Evolutionary conservation across 176 grass and related monocot genomes (phyloP).

Genomic region (Avena eriantha): DNA sequence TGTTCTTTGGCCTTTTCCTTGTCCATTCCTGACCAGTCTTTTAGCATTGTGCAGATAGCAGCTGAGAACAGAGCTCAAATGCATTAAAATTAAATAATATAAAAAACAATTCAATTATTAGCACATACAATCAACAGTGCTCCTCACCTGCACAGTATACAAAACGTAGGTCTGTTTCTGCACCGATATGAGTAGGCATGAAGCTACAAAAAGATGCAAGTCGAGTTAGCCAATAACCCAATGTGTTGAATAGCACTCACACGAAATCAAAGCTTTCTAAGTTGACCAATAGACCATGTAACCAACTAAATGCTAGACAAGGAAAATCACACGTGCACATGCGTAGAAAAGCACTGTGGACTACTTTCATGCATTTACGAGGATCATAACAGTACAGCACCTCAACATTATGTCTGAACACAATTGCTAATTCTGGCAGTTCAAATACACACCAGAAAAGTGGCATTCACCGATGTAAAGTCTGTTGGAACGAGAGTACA

Average conservation of each 20-base stretch:
- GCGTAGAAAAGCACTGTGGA: neutral
- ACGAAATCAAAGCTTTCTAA: constrained; percentile 31
- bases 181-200: constrained; percentile 89
- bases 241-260: constrained; percentile 18
- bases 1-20: constrained; percentile 84
- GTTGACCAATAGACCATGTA: constrained; percentile 3
- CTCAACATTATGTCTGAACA: constrained; percentile 18
- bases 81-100: constrained; percentile 21
- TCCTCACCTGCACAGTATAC: constrained; percentile 92
- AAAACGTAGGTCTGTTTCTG: constrained; percentile 90
- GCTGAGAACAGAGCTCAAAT: constrained; percentile 60
- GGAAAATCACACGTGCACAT: constrained; percentile 10
- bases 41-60: constrained; percentile 85
- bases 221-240: constrained; percentile 21
- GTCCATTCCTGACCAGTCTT: constrained; percentile 90
- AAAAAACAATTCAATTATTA: neutral
- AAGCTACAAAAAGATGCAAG: constrained; percentile 64
- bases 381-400: constrained; percentile 5
- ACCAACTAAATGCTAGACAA: constrained; percentile 20
- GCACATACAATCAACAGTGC: constrained; percentile 27
- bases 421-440: neutral
- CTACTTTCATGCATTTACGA: neutral
- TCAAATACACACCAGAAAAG: constrained; percentile 8
- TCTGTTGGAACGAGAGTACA: neutral
- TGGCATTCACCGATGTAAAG: constrained; percentile 9